These are phyloP conservation scores for Colletotrichum sp. DNA, from an alignment of 2,329 filamentous ascomycete genomes.

Conservation along the genomic window DNA sequence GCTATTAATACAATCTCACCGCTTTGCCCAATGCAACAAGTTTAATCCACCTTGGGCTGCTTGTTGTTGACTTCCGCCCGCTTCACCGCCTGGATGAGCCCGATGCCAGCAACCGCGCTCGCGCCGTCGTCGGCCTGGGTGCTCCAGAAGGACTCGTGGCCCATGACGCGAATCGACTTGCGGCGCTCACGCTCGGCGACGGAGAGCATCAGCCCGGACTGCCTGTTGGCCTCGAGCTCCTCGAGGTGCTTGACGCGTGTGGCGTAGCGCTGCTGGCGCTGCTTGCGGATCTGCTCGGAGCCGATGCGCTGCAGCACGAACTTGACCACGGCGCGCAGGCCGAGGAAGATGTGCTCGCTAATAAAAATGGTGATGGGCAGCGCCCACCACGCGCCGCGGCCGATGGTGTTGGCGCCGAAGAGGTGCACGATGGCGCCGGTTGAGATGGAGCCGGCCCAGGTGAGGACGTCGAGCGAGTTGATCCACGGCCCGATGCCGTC, in stretches of 20 bases:
- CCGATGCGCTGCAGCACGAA: slow-evolving; percentile 41
- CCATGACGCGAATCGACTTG: slow-evolving; percentile 37
- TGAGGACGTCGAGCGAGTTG: slow-evolving; percentile 69
- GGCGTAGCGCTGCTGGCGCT: slow-evolving; percentile 43
- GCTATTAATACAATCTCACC: neutral
- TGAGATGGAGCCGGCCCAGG: slow-evolving; percentile 75
- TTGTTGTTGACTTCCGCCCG: slow-evolving; percentile 11
- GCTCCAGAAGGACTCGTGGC: slow-evolving; percentile 43
- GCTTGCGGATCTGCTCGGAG: slow-evolving; percentile 43
- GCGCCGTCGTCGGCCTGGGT: slow-evolving; percentile 44
- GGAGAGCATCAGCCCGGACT: slow-evolving; percentile 33
- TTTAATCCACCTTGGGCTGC: slow-evolving; percentile 15
- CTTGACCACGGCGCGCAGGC: slow-evolving; percentile 52
- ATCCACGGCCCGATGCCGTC: slow-evolving; percentile 80
- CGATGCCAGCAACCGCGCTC: slow-evolving; percentile 37
- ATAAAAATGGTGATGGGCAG: slow-evolving; percentile 74
- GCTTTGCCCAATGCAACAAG: neutral
- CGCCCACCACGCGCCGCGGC: slow-evolving; percentile 64
- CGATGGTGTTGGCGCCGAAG: slow-evolving; percentile 64
- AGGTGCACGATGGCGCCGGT: slow-evolving; percentile 77
- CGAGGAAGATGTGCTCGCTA: slow-evolving; percentile 74
- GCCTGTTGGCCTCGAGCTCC: slow-evolving; percentile 43
- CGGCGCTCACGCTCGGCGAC: slow-evolving; percentile 41
- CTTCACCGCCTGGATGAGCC: slow-evolving; percentile 36
- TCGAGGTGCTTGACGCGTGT: slow-evolving; percentile 40